A percentile compares a stretch with the other conserved stretches of the same genome.
phyloP scores from a whole-genome alignment of 306 rosid genomes.

The Gleditsia sinensis region DNA sequence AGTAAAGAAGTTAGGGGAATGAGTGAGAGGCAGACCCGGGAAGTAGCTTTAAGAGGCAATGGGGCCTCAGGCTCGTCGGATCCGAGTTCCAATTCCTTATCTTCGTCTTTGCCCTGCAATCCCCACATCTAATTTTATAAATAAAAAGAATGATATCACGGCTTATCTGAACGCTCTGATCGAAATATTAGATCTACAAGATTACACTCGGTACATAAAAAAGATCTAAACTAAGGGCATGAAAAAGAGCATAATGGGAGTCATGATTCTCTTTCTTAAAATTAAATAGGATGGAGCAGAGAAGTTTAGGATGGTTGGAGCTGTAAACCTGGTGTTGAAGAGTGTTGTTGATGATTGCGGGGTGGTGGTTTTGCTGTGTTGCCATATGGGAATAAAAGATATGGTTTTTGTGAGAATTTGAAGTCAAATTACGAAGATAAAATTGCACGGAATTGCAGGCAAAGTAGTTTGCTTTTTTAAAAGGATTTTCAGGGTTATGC shows the following conservation, averaged over 20 bases:
- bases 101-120: slow-evolving; percentile 53
- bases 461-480: slow-evolving; percentile 39
- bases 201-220: not conserved
- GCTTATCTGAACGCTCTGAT: not conserved
- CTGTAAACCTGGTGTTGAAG: slow-evolving; percentile 31
- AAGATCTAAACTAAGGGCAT: slow-evolving; percentile 10
- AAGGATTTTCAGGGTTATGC: slow-evolving; percentile 3
- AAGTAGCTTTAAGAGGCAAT: slow-evolving; percentile 72
- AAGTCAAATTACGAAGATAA: slow-evolving; percentile 16
- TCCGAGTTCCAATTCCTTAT: slow-evolving; percentile 46
- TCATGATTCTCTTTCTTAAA: not conserved
- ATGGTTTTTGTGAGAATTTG: not conserved
- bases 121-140: slow-evolving; percentile 14
- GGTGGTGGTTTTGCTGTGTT: slow-evolving; percentile 43
- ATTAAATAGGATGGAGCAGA: not conserved
- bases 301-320: not conserved
- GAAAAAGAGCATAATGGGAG: not conserved
- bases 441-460: slow-evolving; percentile 6
- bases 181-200: slow-evolving; percentile 2
- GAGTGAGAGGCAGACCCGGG: slow-evolving; percentile 50
- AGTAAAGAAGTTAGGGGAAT: not conserved
- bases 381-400: slow-evolving; percentile 39
- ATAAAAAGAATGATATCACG: not conserved
- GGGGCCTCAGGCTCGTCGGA: slow-evolving; percentile 65
- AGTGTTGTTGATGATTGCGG: slow-evolving; percentile 35